Base-by-base conservation (phyloP, 257 asterid genomes). In the Gentiana macrophylla region DNA sequence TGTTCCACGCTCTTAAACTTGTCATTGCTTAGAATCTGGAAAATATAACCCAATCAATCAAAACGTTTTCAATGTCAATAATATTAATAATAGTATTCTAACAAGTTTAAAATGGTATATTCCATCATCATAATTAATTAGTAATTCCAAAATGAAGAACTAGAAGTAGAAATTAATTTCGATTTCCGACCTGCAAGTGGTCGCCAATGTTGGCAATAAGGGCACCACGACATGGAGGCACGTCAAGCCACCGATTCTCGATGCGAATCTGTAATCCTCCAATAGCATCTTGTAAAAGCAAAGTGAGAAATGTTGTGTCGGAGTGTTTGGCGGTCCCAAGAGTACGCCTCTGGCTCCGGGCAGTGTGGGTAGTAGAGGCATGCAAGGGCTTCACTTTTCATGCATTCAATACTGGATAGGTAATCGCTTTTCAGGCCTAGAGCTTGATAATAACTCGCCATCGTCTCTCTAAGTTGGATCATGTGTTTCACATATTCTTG, bases 301-400 rank as follows among this genome's bases (percentile, higher is more conserved):
- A 33, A 2, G 76, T 65, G 0, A 70, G 46, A n/a, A 70, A 70
- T 32, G 48, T 63, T 35, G 54, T 37, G 32, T 70, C 72, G 12
- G 76, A 37, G 36, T 65, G 76, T 56, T 50, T 61, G 53, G 37
- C 52, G 12, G 68, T 56, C 36, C 76, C 76, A 46, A 70, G n/a
- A 3, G 76, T 70, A 4, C 52, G 68, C 43, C 43, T 65, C 68
- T 32, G 76, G 68, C 3, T 70, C 54, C 8, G 72, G 72, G 35
- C 68, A 65, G 6, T 64, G 33, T n/a, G 76, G 72, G 12, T 70
- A 70, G 47, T 70, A 70, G 63, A 60, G 64, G 62, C 54, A 24
- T 52, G 61, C 46, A 12, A 70, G 8, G 8, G 57, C 44, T 54
- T 55, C 67, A 32, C 68, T 64, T 48, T 60, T 48, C 5, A 64